Percentiles rank a stretch among this genome's conserved stretches.
These are phyloP conservation scores for Arachnopeziza araneosa DNA, from an alignment of 2,329 filamentous ascomycete species.

Conservation along the genomic window DNA sequence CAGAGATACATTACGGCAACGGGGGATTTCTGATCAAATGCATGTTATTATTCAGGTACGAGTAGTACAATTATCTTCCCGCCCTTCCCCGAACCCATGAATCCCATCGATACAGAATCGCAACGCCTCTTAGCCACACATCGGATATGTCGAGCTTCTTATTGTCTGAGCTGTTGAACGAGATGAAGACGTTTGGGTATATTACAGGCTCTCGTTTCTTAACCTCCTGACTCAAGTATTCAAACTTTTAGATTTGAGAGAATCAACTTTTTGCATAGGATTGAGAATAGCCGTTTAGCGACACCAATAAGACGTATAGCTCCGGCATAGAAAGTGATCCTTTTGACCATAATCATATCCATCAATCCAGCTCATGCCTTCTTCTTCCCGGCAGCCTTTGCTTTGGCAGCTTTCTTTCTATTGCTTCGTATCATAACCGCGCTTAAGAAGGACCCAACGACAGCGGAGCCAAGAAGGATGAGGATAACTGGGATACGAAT, in stretches of 20 bases:
- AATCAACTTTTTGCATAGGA: not conserved
- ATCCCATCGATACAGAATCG: not conserved
- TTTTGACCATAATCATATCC: not conserved
- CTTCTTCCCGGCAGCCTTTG: constrained; percentile 78
- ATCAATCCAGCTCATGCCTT: constrained; percentile 57
- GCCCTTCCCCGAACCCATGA: not conserved
- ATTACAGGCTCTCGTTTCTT: not conserved
- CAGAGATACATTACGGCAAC: not conserved
- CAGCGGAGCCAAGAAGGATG: constrained; percentile 82
- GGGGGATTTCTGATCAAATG: not conserved
- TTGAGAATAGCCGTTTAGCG: not conserved
- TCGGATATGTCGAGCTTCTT: not conserved
- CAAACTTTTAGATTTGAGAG: not conserved
- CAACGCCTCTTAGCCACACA: not conserved
- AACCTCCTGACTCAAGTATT: not conserved
- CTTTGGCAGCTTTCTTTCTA: constrained; percentile 93
- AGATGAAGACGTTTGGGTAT: not conserved
- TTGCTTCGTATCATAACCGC: constrained; percentile 99
- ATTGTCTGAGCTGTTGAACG: not conserved
- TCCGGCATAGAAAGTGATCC: not conserved
- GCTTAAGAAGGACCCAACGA: constrained; percentile 92
- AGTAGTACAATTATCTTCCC: not conserved
- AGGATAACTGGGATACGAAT: constrained; percentile 98
- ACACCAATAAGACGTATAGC: not conserved
- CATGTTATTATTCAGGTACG: not conserved